Conservation (phyloP, 306 rosid genomes). For the Ochetophila trinervis region DNA sequence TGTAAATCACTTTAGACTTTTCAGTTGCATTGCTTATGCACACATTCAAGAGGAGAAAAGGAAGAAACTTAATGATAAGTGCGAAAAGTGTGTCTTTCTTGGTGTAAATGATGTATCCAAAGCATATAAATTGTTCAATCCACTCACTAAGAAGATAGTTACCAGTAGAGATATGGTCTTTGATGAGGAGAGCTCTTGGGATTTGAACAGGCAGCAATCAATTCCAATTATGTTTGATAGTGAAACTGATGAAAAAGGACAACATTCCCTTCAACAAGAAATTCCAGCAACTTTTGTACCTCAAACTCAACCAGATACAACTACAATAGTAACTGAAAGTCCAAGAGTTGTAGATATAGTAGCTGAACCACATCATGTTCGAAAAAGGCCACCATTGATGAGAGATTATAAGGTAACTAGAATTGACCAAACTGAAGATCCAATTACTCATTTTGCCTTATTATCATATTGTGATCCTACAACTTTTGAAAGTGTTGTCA, state of each 20-base stretch:
- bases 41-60: neutral
- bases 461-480: neutral
- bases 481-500: neutral
- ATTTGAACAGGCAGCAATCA: neutral
- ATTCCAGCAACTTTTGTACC: too few relatives aligned
- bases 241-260: too few relatives aligned
- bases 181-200: neutral
- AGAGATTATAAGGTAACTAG: neutral
- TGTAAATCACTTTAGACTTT: neutral
- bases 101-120: neutral
- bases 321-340: too few relatives aligned
- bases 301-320: too few relatives aligned
- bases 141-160: neutral
- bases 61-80: neutral
- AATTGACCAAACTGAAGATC: neutral
- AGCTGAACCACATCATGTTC: neutral
- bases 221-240: too few relatives aligned
- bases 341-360: too few relatives aligned
- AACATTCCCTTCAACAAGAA: too few relatives aligned
- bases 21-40: neutral
- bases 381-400: conserved; percentile 4
- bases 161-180: neutral
- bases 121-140: neutral
- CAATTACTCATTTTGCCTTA: neutral
- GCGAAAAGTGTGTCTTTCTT: conserved; percentile 3